Evolutionary conservation across 2,329 filamentous ascomycete species (phyloP).

Genomic region (Phialophora expanda): DNA sequence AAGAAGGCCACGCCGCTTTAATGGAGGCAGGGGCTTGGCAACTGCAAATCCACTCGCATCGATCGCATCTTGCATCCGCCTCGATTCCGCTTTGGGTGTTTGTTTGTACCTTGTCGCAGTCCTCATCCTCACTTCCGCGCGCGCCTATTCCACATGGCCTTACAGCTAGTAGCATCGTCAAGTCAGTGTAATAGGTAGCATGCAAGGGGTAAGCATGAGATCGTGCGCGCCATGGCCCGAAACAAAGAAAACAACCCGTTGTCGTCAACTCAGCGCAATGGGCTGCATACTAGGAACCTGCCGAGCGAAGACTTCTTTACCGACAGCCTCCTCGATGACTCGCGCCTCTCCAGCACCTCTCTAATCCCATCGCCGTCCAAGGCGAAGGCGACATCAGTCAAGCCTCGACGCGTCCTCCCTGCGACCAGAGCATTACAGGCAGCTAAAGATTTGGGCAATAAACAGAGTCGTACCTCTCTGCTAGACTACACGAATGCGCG

Average conservation of each 20-base stretch:
- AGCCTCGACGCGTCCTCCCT: slow-evolving; percentile 45
- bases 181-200: slow-evolving; percentile 25
- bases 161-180: slow-evolving; percentile 2
- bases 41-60: not conserved
- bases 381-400: slow-evolving; percentile 22
- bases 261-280: slow-evolving; percentile 28
- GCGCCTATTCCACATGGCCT: slow-evolving; percentile 6
- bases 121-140: not conserved
- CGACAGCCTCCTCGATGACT: slow-evolving; percentile 40
- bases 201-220: slow-evolving; percentile 27
- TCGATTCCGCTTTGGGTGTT: slow-evolving; percentile 28
- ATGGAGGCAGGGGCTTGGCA: not conserved
- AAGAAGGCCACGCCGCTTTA: not conserved
- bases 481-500: slow-evolving; percentile 32
- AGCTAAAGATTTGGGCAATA: slow-evolving; percentile 48
- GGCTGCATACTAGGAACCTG: slow-evolving; percentile 14
- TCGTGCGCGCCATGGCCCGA: slow-evolving; percentile 35
- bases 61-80: slow-evolving; percentile 16
- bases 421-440: slow-evolving; percentile 48
- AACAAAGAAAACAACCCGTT: slow-evolving; percentile 38
- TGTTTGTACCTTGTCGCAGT: slow-evolving; percentile 23
- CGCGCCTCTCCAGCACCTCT: slow-evolving; percentile 18
- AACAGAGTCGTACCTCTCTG: slow-evolving; percentile 25
- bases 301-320: slow-evolving; percentile 40
- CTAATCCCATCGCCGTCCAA: slow-evolving; percentile 36